Evolutionary conservation across 495 filamentous ascomycete species (phyloP).

Genomic region (Xylaria curta): DNA sequence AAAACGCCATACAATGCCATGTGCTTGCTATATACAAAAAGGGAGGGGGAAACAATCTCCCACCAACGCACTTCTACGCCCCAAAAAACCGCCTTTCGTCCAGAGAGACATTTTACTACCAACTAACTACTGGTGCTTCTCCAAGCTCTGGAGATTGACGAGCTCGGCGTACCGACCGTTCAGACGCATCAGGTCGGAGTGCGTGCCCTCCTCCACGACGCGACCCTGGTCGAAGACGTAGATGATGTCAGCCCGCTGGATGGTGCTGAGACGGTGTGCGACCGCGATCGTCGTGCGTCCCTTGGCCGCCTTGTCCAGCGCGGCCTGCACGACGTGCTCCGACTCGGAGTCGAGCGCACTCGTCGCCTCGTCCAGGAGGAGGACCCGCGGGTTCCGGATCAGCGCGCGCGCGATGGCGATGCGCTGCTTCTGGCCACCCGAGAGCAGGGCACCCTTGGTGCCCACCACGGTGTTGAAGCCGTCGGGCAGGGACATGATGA

Average conservation of each 20-base stretch:
- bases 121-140: conserved; percentile 52
- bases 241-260: conserved; percentile 83
- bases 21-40: background rate
- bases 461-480: conserved; percentile 80
- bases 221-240: conserved; percentile 81
- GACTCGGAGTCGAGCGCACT: conserved; percentile 81
- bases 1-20: conserved; percentile 25
- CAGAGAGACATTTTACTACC: background rate
- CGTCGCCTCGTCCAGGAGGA: conserved; percentile 82
- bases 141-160: conserved; percentile 79
- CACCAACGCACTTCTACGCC: background rate
- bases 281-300: conserved; percentile 82
- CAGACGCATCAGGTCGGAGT: conserved; percentile 68
- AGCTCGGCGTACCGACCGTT: conserved; percentile 78
- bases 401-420: conserved; percentile 78
- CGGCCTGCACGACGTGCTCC: conserved; percentile 83
- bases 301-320: conserved; percentile 74
- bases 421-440: conserved; percentile 85
- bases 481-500: conserved; percentile 69
- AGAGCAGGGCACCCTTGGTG: conserved; percentile 77
- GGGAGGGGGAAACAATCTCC: background rate
- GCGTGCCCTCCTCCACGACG: conserved; percentile 76
- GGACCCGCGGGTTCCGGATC: conserved; percentile 67
- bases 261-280: conserved; percentile 77
- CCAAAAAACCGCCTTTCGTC: background rate